Percentiles rank a stretch among this genome's conserved stretches.
Evolutionary conservation across 495 filamentous ascomycete genomes (phyloP).

Genomic region (Annulohypoxylon nitens): DNA sequence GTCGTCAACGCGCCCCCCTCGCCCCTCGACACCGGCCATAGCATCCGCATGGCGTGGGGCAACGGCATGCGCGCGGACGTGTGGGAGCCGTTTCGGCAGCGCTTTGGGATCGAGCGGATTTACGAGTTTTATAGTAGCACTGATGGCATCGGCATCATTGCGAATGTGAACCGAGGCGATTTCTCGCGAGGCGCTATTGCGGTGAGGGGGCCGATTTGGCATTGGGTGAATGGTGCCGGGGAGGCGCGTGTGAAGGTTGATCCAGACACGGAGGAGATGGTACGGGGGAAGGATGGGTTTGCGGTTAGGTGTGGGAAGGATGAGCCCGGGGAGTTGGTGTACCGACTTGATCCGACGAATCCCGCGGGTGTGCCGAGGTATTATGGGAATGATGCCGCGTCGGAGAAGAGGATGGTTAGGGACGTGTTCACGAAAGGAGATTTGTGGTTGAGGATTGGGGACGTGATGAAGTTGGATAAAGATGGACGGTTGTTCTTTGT

Average conservation of each 20-base stretch:
- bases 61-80: constrained; percentile 84
- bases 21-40: constrained; percentile 72
- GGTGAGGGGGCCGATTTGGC: constrained; percentile 73
- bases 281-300: constrained; percentile 73
- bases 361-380: constrained; percentile 72
- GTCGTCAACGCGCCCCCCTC: constrained; percentile 75
- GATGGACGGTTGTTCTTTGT: constrained; percentile 83
- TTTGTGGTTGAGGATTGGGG: constrained; percentile 81
- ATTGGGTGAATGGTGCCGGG: constrained; percentile 61
- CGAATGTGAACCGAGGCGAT: constrained; percentile 68
- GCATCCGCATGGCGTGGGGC: constrained; percentile 74
- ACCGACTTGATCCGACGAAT: constrained; percentile 66
- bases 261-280: constrained; percentile 71
- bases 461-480: constrained; percentile 70
- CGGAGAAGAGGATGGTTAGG: constrained; percentile 72
- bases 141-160: constrained; percentile 64
- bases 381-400: constrained; percentile 72
- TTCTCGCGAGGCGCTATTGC: constrained; percentile 72
- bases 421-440: constrained; percentile 82
- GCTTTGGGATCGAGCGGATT: constrained; percentile 70
- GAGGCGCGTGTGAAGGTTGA: constrained; percentile 77
- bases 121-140: constrained; percentile 74
- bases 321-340: constrained; percentile 78
- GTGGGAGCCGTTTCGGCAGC: constrained; percentile 74
- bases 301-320: constrained; percentile 70